A percentile compares a stretch with the other conserved stretches of the same genome.
phyloP scores from a whole-genome alignment of 495 filamentous ascomycete genomes.

The Baudoinia panamericana region DNA sequence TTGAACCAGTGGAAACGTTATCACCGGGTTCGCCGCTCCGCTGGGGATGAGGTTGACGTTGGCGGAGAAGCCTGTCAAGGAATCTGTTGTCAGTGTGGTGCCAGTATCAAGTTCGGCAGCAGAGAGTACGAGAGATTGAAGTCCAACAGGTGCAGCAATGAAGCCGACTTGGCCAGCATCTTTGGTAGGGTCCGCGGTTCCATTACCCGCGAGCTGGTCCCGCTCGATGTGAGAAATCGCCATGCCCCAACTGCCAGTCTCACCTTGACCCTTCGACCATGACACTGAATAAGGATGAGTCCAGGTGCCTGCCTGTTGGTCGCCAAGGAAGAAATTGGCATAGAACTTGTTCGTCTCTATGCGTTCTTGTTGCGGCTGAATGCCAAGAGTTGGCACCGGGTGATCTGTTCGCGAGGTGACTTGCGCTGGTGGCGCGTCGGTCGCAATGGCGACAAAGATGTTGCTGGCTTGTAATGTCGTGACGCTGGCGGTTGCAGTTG shows the following conservation, averaged over 20 bases:
- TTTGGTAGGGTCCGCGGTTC: slow-evolving; percentile 42
- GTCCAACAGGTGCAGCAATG: slow-evolving; percentile 70
- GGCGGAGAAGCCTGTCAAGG: slow-evolving; percentile 54
- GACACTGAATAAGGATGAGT: slow-evolving; percentile 74
- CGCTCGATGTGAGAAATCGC: slow-evolving; percentile 58
- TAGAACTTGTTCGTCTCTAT: slow-evolving; percentile 88
- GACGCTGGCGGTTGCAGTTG: slow-evolving; percentile 15
- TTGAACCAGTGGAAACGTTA: slow-evolving; percentile 76
- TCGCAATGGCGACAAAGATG: slow-evolving; percentile 29
- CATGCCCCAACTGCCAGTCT: slow-evolving; percentile 60
- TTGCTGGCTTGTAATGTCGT: slow-evolving; percentile 18
- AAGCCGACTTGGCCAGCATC: slow-evolving; percentile 34
- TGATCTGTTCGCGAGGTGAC: slow-evolving; percentile 27
- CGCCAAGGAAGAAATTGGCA: slow-evolving; percentile 71
- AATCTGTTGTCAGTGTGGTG: slow-evolving; percentile 50
- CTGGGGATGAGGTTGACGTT: slow-evolving; percentile 52
- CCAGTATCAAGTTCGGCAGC: slow-evolving; percentile 53
- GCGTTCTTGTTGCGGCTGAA: slow-evolving; percentile 36
- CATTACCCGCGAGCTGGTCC: slow-evolving; percentile 47
- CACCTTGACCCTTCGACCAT: slow-evolving; percentile 61
- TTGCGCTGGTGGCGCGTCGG: slow-evolving; percentile 25
- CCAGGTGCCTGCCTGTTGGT: slow-evolving; percentile 56
- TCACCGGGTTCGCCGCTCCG: slow-evolving; percentile 37
- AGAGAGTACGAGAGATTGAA: slow-evolving; percentile 67
- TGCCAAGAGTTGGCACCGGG: slow-evolving; percentile 23